Evolutionary conservation across 768 basidiomycete species (phyloP).

Genomic region (Brasilioporus rufonigricans): DNA sequence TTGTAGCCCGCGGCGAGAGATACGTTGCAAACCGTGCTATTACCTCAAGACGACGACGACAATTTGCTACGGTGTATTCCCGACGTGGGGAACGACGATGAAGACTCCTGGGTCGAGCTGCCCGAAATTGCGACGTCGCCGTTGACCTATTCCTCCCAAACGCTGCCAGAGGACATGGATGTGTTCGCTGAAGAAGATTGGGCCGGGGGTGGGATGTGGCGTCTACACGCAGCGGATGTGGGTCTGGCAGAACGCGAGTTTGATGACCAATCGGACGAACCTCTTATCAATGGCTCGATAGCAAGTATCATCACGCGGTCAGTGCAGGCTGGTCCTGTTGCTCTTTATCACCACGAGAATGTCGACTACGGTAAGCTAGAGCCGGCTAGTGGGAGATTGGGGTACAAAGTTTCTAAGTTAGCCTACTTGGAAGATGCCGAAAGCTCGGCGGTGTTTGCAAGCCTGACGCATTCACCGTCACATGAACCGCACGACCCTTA

Average conservation of each 20-base stretch:
- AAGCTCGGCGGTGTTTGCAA: slow-evolving; percentile 1
- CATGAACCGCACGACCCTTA: slow-evolving; percentile 12
- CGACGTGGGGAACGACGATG: slow-evolving; percentile 3
- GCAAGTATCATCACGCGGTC: slow-evolving; percentile 18
- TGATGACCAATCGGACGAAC: slow-evolving; percentile 18
- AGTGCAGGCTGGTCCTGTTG: slow-evolving; percentile 6
- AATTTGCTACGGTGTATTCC: slow-evolving; percentile 15
- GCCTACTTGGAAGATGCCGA: slow-evolving; percentile 19
- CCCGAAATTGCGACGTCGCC: slow-evolving; percentile 10
- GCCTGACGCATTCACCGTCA: slow-evolving; percentile 5
- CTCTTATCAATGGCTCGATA: slow-evolving; percentile 24
- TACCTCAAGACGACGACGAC: slow-evolving; percentile 23
- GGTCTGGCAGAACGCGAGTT: slow-evolving; percentile 1
- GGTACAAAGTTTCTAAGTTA: slow-evolving; percentile 13
- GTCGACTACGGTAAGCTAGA: slow-evolving; percentile 7
- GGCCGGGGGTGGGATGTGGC: slow-evolving; percentile 16
- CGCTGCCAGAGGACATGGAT: slow-evolving; percentile 16
- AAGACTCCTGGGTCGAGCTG: slow-evolving; percentile 16
- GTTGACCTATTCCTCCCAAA: background rate
- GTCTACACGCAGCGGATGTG: slow-evolving; percentile 4
- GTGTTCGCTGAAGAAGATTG: slow-evolving; percentile 15
- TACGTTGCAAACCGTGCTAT: background rate
- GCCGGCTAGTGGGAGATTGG: slow-evolving; percentile 10
- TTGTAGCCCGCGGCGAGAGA: slow-evolving; percentile 16
- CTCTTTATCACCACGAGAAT: slow-evolving; percentile 18